phyloP scores from a whole-genome alignment of 495 filamentous ascomycete species.

The Aspergillus panamensis region DNA sequence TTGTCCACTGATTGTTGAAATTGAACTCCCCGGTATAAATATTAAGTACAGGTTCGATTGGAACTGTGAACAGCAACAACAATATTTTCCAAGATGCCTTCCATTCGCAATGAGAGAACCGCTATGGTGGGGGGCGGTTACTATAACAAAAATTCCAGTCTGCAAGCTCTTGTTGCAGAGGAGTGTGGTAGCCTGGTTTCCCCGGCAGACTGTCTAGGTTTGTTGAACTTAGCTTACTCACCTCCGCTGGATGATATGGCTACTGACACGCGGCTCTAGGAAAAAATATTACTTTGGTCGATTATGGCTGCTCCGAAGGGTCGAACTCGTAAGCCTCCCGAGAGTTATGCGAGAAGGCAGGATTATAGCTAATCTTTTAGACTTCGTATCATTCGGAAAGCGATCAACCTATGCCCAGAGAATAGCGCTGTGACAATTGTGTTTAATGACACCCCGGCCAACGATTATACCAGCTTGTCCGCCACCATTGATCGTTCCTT shows the following conservation, averaged over 20 bases:
- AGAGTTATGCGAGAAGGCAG: not conserved
- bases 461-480: conserved; percentile 8
- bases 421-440: conserved; percentile 1
- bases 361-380: not conserved
- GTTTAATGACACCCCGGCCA: conserved; percentile 11
- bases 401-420: conserved; percentile 1
- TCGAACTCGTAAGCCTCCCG: conserved; percentile 6
- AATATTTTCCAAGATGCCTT: conserved; percentile 17
- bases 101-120: conserved; percentile 4
- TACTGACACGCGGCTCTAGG: not conserved
- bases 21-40: not conserved
- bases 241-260: not conserved
- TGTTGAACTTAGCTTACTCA: not conserved
- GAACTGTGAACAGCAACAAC: not conserved
- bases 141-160: conserved; percentile 10
- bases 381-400: conserved; percentile 6
- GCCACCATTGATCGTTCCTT: conserved; percentile 7
- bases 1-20: not conserved
- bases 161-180: conserved; percentile 9
- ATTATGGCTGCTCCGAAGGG: conserved; percentile 11
- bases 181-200: conserved; percentile 4
- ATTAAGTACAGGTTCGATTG: not conserved
- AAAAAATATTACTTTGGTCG: not conserved
- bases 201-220: conserved; percentile 1
- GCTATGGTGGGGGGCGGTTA: conserved; percentile 10